Evolutionary conservation across 352 stramenopile species (phyloP), one percentile per base, ranked within the genome.

Genomic region (Aphanomyces astaci): DNA sequence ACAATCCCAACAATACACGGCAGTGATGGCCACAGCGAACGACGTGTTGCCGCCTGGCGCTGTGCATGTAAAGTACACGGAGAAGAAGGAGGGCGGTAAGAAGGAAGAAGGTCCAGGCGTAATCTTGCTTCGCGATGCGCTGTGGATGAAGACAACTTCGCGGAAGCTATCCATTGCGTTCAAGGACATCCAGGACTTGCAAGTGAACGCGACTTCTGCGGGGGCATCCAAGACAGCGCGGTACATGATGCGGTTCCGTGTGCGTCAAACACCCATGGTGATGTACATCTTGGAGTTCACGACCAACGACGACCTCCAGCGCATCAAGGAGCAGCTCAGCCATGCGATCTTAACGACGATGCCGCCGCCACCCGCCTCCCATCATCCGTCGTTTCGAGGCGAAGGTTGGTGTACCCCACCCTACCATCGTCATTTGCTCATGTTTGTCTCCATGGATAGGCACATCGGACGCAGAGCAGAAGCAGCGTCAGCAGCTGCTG

Each of bases 401-500:
- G 56, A 64, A 51, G 56, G 56, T 49, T 17, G 3, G 25, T n/a
- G n/a, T n/a, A 32, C 27, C 49, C 36, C 36, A 15, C 32, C 25
- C n/a, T n/a, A n/a, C n/a, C n/a, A n/a, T n/a, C n/a, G n/a, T n/a
- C n/a, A n/a, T n/a, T n/a, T n/a, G n/a, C n/a, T n/a, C n/a, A n/a
- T n/a, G n/a, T n/a, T n/a, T 49, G 10, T 49, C 7, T n/a, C 31
- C 13, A 4, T 19, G 4, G 4, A 5, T 59, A 68, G 62, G 49
- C 30, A 59, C 33, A 25, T 56, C 62, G 11, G 62, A 68, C 5
- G 49, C 62, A 2, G 86, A 94, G 74, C 91, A 90, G 72, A 92
- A 94, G 73, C 84, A 92, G 70, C 84, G 86, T 40, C 84, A 84
- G 13, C 84, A 83, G 24, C 68, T 94, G 36, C 72, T 94, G 22